A percentile compares a stretch with the other conserved stretches of the same genome.
Conservation (phyloP, 441 rosid genomes). For the Dalechampia spathulata region DNA sequence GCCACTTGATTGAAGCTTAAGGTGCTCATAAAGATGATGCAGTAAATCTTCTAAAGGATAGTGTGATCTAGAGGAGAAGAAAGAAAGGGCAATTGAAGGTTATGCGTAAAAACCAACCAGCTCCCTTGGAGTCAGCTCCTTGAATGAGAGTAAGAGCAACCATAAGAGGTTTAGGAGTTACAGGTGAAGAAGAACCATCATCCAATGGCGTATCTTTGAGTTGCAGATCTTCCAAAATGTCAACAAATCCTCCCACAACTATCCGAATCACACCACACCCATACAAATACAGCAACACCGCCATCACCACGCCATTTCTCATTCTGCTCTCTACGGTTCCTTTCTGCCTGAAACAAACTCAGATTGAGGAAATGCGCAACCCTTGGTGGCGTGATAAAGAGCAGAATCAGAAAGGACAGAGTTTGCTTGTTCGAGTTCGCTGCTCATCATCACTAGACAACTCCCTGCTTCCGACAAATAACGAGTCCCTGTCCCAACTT, state of each 20-base stretch:
- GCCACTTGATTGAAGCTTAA: too few relatives aligned
- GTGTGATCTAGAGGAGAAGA: neutral
- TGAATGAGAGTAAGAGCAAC: conserved; percentile 76
- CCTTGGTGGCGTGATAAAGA: too few relatives aligned
- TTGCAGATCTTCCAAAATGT: conserved; percentile 22
- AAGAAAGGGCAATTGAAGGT: neutral
- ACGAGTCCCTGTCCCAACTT: too few relatives aligned
- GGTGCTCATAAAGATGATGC: too few relatives aligned
- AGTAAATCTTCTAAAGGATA: too few relatives aligned
- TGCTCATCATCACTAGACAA: neutral
- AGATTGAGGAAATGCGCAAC: neutral
- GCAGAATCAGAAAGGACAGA: too few relatives aligned
- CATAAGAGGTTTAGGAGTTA: conserved; percentile 44
- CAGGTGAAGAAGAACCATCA: conserved; percentile 20
- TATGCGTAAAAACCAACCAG: too few relatives aligned
- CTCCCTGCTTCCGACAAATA: too few relatives aligned
- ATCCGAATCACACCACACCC: conserved; percentile 16
- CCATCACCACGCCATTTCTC: neutral
- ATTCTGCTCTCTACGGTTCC: too few relatives aligned
- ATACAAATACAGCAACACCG: conserved; percentile 6
- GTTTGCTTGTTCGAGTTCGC: neutral
- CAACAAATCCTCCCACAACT: conserved; percentile 36
- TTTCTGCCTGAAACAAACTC: neutral
- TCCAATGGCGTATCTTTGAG: conserved; percentile 24
- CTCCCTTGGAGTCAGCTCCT: conserved; percentile 83